Evolutionary conservation across 2,329 filamentous ascomycete species (phyloP), one percentile per base, ranked within the genome.

Genomic region (Thelonectria discophora): DNA sequence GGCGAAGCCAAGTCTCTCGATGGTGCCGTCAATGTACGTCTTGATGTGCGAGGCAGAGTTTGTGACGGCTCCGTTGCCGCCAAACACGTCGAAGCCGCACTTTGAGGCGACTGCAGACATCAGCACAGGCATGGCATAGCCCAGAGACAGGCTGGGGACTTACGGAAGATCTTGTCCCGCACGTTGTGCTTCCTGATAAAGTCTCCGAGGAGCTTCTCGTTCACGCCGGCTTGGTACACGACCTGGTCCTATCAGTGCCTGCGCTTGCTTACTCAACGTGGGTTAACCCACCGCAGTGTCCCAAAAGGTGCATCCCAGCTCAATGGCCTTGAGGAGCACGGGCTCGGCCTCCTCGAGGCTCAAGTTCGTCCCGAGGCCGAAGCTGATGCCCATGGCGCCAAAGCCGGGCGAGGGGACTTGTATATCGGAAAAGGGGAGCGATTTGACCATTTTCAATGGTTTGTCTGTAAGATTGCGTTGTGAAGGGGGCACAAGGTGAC

Each of bases 111-210:
- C 80, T 82, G 9, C 2, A 4, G 8, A 17, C 18, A 45, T 5
- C 1, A 8, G 9, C 2, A 4, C 8, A 9, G 21, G 2, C 7
- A 37, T 7, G n/a, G 1, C 10, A 34, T 4, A 30, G 5, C 27
- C 27, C 32, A 11, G 17, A 54, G 32, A 3, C 15, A 5, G 9
- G 21, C 12, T 17, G 13, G 2, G 10, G 72, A 30, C 78, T 54
- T 61, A 81, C 80, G 69, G 63, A 83, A 83, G n/a, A 83, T 40
- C 63, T 83, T 82, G 56, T 83, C 80, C 2, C 82, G 79, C 10
- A 80, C 73, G 50, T 83, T 80, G 69, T 84, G 80, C 65, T 83
- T 84, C 21, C 77, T 69, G 62, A 84, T 82, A 61, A 83, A 84
- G 32, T 82, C 80, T 3, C 81, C 82, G 0, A 84, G 70, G 0